Evolutionary conservation across 805 yeast genomes (phyloP), one percentile per base, ranked within the genome.

Genomic region (Kuraishia floccosa): DNA sequence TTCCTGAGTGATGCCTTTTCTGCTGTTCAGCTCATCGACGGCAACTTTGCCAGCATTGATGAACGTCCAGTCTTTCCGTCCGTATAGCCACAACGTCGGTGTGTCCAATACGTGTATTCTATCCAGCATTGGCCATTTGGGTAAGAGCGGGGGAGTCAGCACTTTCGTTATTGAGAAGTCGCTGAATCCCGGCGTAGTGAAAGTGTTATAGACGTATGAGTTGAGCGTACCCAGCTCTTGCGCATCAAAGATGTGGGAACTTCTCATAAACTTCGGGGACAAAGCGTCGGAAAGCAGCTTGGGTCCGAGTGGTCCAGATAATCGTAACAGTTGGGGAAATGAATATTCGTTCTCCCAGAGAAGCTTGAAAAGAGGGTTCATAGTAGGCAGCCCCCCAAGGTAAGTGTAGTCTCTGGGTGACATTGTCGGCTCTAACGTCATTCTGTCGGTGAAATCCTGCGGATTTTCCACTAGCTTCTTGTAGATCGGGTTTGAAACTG

Each of bases 21-120:
- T 28, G 12, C 28, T 32, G 14, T 46, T 37, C 17, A 52, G 38
- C 30, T 44, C 39, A 12, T 53, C 41, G 2, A 50, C 56, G 26
- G 63, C 64, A 17, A 62, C 60, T 14, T 50, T 42, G 4, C 85
- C 86, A 18, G 79, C 77, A 22, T 64, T 66, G 21, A 60, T 64
- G 40, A 71, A 74, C 91, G 80, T 81, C 63, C 82, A 81, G 46
- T 82, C 93, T 39, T 61, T 70, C 39, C 75, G 69, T 0, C 91
- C 93, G 48, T 79, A 82, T 6, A 68, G 43, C 49, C 73, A 56
- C 40, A 72, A 47, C 2, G 66, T 56, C 30, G 47, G 41, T 3
- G 47, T 49, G 5, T 56, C 43, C 14, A 64, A 50, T 10, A 47
- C 40, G 6, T 48, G 42, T 23, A 75, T 50, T 35, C 76, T 66